A percentile compares a stretch with the other conserved stretches of the same genome.
Conservation (phyloP, 208 protist genomes). For the Strigomonas galati region DNA sequence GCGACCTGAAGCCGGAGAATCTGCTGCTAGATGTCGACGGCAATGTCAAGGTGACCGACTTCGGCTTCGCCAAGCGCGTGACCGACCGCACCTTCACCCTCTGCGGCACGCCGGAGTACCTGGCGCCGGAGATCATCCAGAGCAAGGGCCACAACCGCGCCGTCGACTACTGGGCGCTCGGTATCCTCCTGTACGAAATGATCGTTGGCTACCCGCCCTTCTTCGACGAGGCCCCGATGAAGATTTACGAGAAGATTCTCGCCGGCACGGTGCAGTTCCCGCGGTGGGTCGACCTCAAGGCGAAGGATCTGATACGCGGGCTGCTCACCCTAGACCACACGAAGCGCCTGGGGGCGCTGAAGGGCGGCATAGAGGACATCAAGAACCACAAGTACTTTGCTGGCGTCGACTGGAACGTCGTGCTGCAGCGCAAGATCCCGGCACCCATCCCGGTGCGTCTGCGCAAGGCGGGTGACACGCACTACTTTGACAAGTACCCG, state of each 20-base stretch:
- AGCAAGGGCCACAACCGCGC: conserved; percentile 81
- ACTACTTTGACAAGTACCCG: conserved; percentile 92
- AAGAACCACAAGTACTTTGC: conserved; percentile 96
- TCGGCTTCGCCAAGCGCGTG: conserved; percentile 86
- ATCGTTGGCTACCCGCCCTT: conserved; percentile 88
- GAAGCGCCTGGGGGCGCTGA: conserved; percentile 88
- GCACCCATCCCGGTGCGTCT: conserved; percentile 85
- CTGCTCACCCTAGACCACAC: conserved; percentile 79
- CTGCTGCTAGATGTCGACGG: conserved; percentile 72
- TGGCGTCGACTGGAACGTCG: conserved; percentile 92
- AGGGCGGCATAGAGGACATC: conserved; percentile 91
- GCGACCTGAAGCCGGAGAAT: conserved; percentile 90
- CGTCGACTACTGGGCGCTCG: conserved; percentile 90
- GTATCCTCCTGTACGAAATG: conserved; percentile 90
- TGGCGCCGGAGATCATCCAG: conserved; percentile 87
- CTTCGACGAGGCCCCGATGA: conserved; percentile 90
- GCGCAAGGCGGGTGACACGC: conserved; percentile 71
- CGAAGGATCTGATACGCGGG: conserved; percentile 81
- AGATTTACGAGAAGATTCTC: conserved; percentile 92
- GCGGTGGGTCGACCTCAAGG: conserved; percentile 72
- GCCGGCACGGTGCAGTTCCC: conserved; percentile 81
- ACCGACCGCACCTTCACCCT: conserved; percentile 80
- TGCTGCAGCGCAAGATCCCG: conserved; percentile 74
- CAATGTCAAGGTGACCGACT: conserved; percentile 90
- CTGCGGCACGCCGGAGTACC: conserved; percentile 83